Base-by-base conservation (phyloP, 345 rosid species). In the Lepidium africanum region DNA sequence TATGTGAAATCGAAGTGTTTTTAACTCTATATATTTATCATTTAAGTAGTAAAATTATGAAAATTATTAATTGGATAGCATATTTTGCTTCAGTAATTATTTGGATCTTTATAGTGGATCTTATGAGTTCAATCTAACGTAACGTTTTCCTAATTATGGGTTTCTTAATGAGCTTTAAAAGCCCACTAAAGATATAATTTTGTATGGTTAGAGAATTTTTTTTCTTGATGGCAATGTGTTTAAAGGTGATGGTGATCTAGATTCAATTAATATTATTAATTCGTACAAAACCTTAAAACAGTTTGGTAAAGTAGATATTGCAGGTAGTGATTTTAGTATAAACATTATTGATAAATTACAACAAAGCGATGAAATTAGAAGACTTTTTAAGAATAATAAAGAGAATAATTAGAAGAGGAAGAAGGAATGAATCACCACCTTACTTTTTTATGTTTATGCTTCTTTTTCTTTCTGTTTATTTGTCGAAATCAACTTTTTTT, bases 341-440 rank as follows among this genome's bases (percentile, higher is more conserved):
- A 27, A 17, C 43, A 38, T 56, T 55, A 16, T 46, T 58, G 41
- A 14, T 64, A 40, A 58, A 57, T 6, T 35, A 65, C 47, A 73
- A 64, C 10, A 73, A 73, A 73, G 77, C 49, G 56, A 73, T 16
- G 57, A 55, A 51, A 12, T 40, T 37, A 23, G 32, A 36, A 50
- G 50, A 66, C 43, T 56, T 64, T 10, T 19, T 32, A 12, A 35
- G 16, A 38, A 54, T 12, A 64, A n/a, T 25, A 56, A 63, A 53
- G 32, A 67, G 73, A 67, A 67, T 60, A 59, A 74, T 59, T 25
- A 74, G 57, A 74, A 67, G 61, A 30, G 36, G 40, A 49, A 73
- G 36, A 61, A 74, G 25, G 63, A 67, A 74, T 67, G 69, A 66
- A 43, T 52, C 33, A 45, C 56, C 30, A 36, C 17, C 23, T 6